phyloP scores from a whole-genome alignment of 495 filamentous ascomycete species.

The Aspergillus indologenus region DNA sequence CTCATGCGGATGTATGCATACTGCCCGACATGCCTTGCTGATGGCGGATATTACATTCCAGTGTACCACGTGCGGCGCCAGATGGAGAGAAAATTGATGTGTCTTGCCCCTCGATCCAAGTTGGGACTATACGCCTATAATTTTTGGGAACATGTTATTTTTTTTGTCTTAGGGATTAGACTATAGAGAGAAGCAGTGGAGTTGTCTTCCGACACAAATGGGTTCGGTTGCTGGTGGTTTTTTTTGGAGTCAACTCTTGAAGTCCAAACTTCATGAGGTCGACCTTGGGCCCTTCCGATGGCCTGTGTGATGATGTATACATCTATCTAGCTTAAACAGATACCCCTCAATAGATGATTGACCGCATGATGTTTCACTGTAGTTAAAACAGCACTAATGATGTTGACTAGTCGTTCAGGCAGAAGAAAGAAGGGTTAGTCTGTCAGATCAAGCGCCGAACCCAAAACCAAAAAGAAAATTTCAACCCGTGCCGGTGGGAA shows the following conservation, averaged over 20 bases:
- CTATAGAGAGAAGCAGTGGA: background rate
- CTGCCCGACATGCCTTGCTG: slow-evolving; percentile 22
- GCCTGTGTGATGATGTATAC: background rate
- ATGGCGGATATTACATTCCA: slow-evolving; percentile 23
- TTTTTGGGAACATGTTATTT: no score
- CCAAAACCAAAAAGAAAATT: slow-evolving; percentile 10
- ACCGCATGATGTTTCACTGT: background rate
- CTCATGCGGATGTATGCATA: slow-evolving; percentile 21
- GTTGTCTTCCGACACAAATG: background rate
- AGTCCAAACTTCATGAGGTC: no score
- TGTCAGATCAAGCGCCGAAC: slow-evolving; percentile 6
- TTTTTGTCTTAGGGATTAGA: background rate
- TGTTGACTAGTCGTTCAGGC: background rate
- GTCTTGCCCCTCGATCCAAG: background rate
- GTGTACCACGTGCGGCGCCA: slow-evolving; percentile 43
- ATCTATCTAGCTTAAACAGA: slow-evolving; percentile 3
- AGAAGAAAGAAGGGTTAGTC: background rate
- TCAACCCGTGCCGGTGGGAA: background rate
- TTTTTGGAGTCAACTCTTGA: no score
- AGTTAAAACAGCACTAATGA: background rate
- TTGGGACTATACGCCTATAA: no score
- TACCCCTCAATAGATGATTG: slow-evolving; percentile 10
- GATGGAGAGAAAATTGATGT: slow-evolving; percentile 47
- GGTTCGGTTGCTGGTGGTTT: no score
- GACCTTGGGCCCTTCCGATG: background rate